phyloP scores from a whole-genome alignment of 768 basidiomycete genomes.

The Boletales sp. region DNA sequence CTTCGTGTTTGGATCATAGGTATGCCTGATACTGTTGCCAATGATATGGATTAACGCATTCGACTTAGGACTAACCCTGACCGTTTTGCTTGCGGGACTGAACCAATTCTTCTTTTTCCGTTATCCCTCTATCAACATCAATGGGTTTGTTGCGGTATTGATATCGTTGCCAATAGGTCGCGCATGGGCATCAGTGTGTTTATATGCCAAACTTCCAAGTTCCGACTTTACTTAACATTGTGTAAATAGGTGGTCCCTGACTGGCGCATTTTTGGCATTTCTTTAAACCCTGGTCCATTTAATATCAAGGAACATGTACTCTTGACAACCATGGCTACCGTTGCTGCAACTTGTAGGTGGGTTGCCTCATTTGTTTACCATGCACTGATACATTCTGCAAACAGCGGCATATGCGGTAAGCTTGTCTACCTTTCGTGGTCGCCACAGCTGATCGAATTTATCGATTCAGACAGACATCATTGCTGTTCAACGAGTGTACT shows the following conservation, averaged over 20 bases:
- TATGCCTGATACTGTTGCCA: not conserved
- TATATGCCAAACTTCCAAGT: not conserved
- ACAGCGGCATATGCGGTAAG: constrained; percentile 46
- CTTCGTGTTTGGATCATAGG: constrained; percentile 62
- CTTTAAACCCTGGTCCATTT: constrained; percentile 72
- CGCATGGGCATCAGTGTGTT: constrained; percentile 47
- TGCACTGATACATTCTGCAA: constrained; percentile 1
- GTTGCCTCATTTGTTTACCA: not conserved
- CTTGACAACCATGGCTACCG: constrained; percentile 64
- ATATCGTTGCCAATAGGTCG: constrained; percentile 68
- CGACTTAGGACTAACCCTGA: constrained; percentile 38
- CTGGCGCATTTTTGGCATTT: constrained; percentile 51
- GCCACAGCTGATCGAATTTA: not conserved
- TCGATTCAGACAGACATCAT: constrained; percentile 55
- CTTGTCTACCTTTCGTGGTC: not conserved
- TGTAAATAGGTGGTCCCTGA: constrained; percentile 43
- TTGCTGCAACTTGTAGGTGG: constrained; percentile 31
- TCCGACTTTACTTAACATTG: not conserved
- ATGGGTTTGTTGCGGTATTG: constrained; percentile 62
- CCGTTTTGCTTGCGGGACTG: constrained; percentile 63
- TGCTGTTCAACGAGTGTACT: constrained; percentile 69
- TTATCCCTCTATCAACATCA: constrained; percentile 46
- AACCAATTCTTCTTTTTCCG: constrained; percentile 80
- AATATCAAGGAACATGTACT: constrained; percentile 71
- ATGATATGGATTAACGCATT: not conserved